Percentiles rank a stretch among this genome's conserved stretches.
phyloP scores from a whole-genome alignment of 306 rosid genomes.

The Glycine soja region DNA sequence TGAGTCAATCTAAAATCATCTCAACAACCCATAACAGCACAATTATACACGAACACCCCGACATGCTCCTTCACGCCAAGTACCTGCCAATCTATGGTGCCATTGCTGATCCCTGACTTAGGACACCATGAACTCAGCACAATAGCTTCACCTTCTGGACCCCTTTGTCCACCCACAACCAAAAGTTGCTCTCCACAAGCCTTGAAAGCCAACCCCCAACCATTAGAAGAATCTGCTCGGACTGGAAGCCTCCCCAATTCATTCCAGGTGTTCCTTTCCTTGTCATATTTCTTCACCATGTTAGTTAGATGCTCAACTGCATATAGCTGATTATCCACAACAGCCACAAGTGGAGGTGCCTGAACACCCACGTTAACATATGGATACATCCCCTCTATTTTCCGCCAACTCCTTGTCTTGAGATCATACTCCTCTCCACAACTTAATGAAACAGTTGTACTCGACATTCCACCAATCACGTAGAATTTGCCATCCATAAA shows the following conservation, averaged over 20 bases:
- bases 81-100: slow-evolving; percentile 84
- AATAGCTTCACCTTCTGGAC: slow-evolving; percentile 87
- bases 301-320: slow-evolving; percentile 85
- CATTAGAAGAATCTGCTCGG: slow-evolving; percentile 82
- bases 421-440: slow-evolving; percentile 95
- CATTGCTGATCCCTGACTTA: slow-evolving; percentile 69
- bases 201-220: slow-evolving; percentile 99
- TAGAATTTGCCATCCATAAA: slow-evolving; percentile 88
- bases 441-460: slow-evolving; percentile 73
- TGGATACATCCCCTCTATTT: slow-evolving; percentile 86
- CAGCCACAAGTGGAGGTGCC: slow-evolving; percentile 98
- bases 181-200: slow-evolving; percentile 86
- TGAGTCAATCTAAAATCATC: slow-evolving; percentile 66
- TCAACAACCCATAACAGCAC: slow-evolving; percentile 96
- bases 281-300: slow-evolving; percentile 88
- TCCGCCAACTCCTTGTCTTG: slow-evolving; percentile 75
- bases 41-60: slow-evolving; percentile 94
- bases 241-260: slow-evolving; percentile 93
- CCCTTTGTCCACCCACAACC: slow-evolving; percentile 95
- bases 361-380: slow-evolving; percentile 77
- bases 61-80: slow-evolving; percentile 79
- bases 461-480: slow-evolving; percentile 93
- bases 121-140: slow-evolving; percentile 89
- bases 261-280: slow-evolving; percentile 75
- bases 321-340: slow-evolving; percentile 83